Percentiles rank a stretch among this genome's conserved stretches.
Conservation (phyloP, 306 rosid genomes). For the Fragaria ananassa region DNA sequence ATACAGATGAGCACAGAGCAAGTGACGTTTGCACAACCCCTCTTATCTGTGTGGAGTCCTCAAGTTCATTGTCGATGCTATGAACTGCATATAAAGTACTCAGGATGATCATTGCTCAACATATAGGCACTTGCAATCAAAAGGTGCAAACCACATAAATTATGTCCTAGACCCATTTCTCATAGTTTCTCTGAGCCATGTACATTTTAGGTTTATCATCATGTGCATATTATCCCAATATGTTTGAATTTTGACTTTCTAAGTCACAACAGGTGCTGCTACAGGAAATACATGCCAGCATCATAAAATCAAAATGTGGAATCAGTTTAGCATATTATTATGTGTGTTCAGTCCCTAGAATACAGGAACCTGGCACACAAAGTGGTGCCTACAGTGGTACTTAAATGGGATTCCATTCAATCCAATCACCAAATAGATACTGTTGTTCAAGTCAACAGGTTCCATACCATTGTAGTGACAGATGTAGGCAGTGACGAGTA, state of each 20-base stretch:
- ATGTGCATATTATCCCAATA: not conserved
- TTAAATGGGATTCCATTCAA: not conserved
- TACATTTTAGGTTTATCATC: not conserved
- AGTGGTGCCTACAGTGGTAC: not conserved
- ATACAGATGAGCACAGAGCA: constrained; percentile 67
- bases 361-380: not conserved
- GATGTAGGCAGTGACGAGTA: constrained; percentile 72
- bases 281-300: constrained; percentile 3
- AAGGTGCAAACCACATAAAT: not conserved
- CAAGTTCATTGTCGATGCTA: constrained; percentile 74
- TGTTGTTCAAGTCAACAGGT: constrained; percentile 10
- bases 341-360: not conserved
- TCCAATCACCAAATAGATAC: not conserved
- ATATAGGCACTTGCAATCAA: not conserved
- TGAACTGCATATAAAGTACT: constrained; percentile 58
- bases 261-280: not conserved
- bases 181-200: not conserved
- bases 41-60: constrained; percentile 59
- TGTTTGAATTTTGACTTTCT: not conserved
- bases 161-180: constrained; percentile 3
- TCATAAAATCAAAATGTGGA: not conserved
- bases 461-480: constrained; percentile 85
- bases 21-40: constrained; percentile 68
- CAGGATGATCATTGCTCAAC: constrained; percentile 18
- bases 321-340: not conserved